Evolutionary conservation across 73 alveolate genomes (phyloP), one percentile per base, ranked within the genome.

Genomic region (Paramecium biaurelia): DNA sequence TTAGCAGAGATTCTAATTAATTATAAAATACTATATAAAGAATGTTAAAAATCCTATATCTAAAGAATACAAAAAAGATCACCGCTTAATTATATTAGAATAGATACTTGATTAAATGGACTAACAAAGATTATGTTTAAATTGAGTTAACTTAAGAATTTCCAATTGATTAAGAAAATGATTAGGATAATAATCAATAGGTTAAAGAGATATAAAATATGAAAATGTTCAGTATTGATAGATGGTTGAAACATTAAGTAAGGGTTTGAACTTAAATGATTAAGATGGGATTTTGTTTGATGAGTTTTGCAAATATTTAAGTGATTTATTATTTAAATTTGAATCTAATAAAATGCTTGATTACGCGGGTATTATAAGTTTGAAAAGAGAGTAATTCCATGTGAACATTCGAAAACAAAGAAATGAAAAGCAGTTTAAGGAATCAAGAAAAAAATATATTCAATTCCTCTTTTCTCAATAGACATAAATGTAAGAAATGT

Each of bases 311-410:
- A 32, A 32, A 72, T 72, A n/a, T 72, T 72, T 38, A 72, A 72
- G 86, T 72, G 86, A 72, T 72, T 72, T 32, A 12, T 72, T n/a
- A 32, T 63, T 63, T 63, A 63, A 63, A 63, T 63, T 63, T 32
- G 84, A 63, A 63, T 53, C 21, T 32, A 30, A 63, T 63, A 63
- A 63, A 14, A 63, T 63, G 84, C 41, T 63, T 63, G 47, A 63
- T 32, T 30, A 26, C 15, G 12, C 84, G 15, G 24, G 45, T 63
- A 63, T 63, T 63, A 30, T 63, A 63, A 10, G 45, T 30, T 23
- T 63, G 45, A 63, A 63, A 63, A 63, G 84, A 14, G 84, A 63
- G 47, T 9, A 30, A 20, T 63, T 63, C 11, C 84, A 63, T 63
- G 84, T 63, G 15, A 63, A 63, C 45, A 63, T 63, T 12, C 9